Conservation (phyloP, 768 basidiomycete species). For the Psilocybe sp. region DNA sequence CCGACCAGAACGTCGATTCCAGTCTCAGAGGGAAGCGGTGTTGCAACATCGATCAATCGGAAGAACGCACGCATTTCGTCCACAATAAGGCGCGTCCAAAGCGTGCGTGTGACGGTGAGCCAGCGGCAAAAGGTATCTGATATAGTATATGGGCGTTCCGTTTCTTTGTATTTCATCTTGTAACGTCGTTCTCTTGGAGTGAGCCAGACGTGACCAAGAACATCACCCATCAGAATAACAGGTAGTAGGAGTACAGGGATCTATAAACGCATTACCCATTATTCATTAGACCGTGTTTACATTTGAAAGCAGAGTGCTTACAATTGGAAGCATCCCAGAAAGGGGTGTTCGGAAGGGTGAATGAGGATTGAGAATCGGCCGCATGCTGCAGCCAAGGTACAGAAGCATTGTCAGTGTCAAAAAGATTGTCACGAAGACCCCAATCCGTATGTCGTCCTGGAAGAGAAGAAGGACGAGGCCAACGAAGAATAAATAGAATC, state of each 20-base stretch:
- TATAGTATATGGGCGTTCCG: neutral
- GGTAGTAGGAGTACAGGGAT: conserved; percentile 11
- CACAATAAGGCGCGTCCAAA: conserved; percentile 3
- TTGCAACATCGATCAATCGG: conserved; percentile 2
- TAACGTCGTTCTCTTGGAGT: conserved; percentile 1
- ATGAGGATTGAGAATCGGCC: conserved; percentile 12
- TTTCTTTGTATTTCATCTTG: neutral
- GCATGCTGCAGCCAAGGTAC: conserved; percentile 13
- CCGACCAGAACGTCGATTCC: conserved; percentile 10
- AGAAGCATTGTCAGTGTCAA: conserved; percentile 12
- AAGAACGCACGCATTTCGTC: neutral
- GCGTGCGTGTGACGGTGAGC: conserved; percentile 1
- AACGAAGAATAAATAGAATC: conserved; percentile 16
- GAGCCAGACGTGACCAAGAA: conserved; percentile 7
- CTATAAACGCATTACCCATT: neutral
- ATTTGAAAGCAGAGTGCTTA: neutral
- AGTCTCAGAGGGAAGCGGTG: conserved; percentile 8
- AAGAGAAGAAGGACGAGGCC: conserved; percentile 15
- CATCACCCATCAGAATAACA: neutral
- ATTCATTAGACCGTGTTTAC: neutral
- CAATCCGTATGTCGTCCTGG: conserved; percentile 12
- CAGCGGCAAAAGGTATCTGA: conserved; percentile 4
- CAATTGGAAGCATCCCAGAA: conserved; percentile 10
- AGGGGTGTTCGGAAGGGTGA: conserved; percentile 13
- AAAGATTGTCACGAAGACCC: conserved; percentile 8